Evolutionary conservation across 495 filamentous ascomycete species (phyloP).

Genomic region (Melanomma pulvis-pyrius): DNA sequence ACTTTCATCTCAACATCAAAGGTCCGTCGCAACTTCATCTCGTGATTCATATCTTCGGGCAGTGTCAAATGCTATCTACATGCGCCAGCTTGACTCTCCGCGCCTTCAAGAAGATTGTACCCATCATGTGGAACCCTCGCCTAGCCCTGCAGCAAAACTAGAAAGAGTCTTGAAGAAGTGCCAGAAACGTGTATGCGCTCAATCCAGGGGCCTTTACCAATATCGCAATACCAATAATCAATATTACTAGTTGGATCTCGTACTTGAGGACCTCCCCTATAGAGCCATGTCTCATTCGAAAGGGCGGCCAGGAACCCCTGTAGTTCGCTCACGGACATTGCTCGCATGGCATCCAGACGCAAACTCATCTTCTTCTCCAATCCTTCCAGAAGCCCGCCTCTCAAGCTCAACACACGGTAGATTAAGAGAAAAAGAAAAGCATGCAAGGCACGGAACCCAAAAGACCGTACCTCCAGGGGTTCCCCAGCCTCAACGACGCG

Average conservation of each 20-base stretch:
- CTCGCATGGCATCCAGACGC: not conserved
- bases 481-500: not conserved
- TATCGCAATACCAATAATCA: no score
- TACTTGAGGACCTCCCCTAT: no score
- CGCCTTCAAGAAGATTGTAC: no score
- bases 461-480: not conserved
- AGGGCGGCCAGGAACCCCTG: not conserved
- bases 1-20: not conserved
- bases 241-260: no score
- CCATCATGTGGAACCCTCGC: no score
- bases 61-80: no score
- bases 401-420: not conserved
- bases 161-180: no score
- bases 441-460: slow-evolving; percentile 8
- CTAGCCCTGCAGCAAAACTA: no score
- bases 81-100: no score
- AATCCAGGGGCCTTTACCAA: no score
- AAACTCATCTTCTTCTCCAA: not conserved
- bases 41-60: not conserved
- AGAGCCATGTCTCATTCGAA: not conserved
- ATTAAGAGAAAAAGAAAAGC: not conserved
- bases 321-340: not conserved
- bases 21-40: not conserved
- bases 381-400: not conserved
- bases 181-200: no score